These are phyloP conservation scores for Elongisporangium prolatum DNA, from an alignment of 352 stramenopile species.

Conservation along the genomic window DNA sequence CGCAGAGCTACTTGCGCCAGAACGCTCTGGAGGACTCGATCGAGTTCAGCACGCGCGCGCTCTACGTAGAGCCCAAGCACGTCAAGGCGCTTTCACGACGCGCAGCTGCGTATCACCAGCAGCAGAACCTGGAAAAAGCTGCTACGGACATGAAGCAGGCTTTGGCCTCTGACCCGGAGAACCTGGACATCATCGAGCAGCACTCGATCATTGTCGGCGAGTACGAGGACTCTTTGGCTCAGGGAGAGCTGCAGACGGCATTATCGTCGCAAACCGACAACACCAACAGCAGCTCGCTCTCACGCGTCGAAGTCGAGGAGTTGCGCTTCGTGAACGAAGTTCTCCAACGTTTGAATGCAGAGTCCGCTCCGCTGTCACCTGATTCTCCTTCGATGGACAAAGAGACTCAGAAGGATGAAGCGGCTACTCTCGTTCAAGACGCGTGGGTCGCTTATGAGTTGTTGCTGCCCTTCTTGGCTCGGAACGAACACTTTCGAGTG, in stretches of 20 bases:
- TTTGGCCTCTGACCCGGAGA: slow-evolving; percentile 34
- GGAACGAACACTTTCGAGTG: slow-evolving; percentile 31
- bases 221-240: slow-evolving; percentile 48
- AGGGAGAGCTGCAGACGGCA: slow-evolving; percentile 22
- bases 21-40: slow-evolving; percentile 48
- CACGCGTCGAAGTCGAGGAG: slow-evolving; percentile 22
- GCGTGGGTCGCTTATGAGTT: slow-evolving; percentile 46
- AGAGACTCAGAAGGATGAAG: slow-evolving; percentile 3
- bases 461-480: slow-evolving; percentile 44
- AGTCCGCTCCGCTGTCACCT: neutral
- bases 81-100: slow-evolving; percentile 72
- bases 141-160: slow-evolving; percentile 52
- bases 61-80: slow-evolving; percentile 50
- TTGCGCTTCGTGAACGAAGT: slow-evolving; percentile 42
- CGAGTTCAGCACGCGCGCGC: slow-evolving; percentile 62
- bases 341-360: slow-evolving; percentile 38
- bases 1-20: slow-evolving; percentile 51
- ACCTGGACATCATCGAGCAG: slow-evolving; percentile 62
- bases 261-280: slow-evolving; percentile 3
- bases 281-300: neutral
- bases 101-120: slow-evolving; percentile 40
- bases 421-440: slow-evolving; percentile 5
- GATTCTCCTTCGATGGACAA: neutral
- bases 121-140: slow-evolving; percentile 42
- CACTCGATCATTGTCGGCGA: slow-evolving; percentile 69